Evolutionary conservation across 2,329 filamentous ascomycete genomes (phyloP).

Genomic region (Microcyclospora pomicola): DNA sequence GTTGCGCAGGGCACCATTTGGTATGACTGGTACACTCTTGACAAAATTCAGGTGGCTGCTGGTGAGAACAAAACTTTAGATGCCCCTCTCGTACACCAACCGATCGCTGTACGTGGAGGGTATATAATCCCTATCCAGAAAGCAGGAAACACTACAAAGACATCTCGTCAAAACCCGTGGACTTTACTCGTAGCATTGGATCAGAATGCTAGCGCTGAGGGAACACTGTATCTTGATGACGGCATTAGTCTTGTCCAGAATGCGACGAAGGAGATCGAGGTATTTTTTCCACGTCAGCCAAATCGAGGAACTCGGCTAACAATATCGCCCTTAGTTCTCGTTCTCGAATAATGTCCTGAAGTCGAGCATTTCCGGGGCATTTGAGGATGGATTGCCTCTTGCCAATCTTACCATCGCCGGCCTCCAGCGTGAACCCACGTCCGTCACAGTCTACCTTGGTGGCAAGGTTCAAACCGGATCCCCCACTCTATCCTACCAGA

Average conservation of each 20-base stretch:
- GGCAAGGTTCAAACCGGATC: too few species aligned
- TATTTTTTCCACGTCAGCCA: too few species aligned
- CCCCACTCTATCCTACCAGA: too few species aligned
- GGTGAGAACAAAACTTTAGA: slow-evolving; percentile 15
- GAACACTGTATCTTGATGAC: slow-evolving; percentile 16
- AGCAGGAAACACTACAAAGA: slow-evolving; percentile 6
- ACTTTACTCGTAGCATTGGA: slow-evolving; percentile 15
- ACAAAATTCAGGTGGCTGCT: slow-evolving; percentile 8
- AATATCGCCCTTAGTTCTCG: too few species aligned
- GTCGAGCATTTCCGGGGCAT: too few species aligned
- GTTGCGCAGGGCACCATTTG: slow-evolving; percentile 12
- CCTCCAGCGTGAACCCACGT: too few species aligned
- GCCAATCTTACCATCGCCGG: too few species aligned
- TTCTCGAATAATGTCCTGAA: too few species aligned
- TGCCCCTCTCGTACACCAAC: slow-evolving; percentile 13
- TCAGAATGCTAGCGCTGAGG: slow-evolving; percentile 8
- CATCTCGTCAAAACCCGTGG: slow-evolving; percentile 6
- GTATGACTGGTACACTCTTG: slow-evolving; percentile 17
- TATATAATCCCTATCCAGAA: slow-evolving; percentile 13
- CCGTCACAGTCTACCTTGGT: too few species aligned
- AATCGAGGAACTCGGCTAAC: too few species aligned
- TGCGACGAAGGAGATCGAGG: slow-evolving; percentile 12
- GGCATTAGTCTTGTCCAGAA: slow-evolving; percentile 13
- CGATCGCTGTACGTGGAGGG: slow-evolving; percentile 13
- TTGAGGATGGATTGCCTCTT: too few species aligned